Evolutionary conservation across 306 rosid species (phyloP), one percentile per base, ranked within the genome.

Genomic region (Cotoneaster glaucophyllus): DNA sequence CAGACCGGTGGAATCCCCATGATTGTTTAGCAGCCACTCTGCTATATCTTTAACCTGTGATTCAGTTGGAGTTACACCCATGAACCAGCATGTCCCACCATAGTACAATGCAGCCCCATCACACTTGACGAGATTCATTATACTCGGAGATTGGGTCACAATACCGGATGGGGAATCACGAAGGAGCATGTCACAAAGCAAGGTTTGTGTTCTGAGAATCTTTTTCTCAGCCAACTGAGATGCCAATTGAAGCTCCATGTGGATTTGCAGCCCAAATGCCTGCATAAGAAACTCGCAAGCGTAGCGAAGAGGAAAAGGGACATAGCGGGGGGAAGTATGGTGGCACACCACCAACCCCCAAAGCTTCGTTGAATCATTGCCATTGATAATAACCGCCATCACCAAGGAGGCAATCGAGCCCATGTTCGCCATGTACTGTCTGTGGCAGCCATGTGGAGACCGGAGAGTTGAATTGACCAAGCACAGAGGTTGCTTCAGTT

Each of bases 331-430:
- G 0, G 93, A 82, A 52, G 90, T 80, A 82, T 93, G 97, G 74
- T 93, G 98, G 76, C 97, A 93, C 73, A 93, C 98, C 4, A 93
- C 81, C 84, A 93, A 80, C 39, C 98, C 97, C 98, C 98, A 93
- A 59, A 93, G 93, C 90, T 77, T 86, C 19, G 89, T 85, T 4
- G 88, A 53, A 19, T 88, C 78, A 19, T 80, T 82, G 67, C 71
- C 68, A 76, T 88, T 91, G 39, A 93, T 79, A 18, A 84, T 12
- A 54, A 93, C 68, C 0, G 97, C 93, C 90, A 91, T 82, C 21
- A 71, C 98, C 80, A 89, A 76, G 4, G 97, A 93, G 25, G 97
- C 90, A 54, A 86, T 78, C 14, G 96, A 82, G 58, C 93, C 90
- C 98, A 91, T 93, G 66, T 93, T 91, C 26, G 85, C 69, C 98